Evolutionary conservation across 139 green algal species (phyloP), one percentile per base, ranked within the genome.

Genomic region (Chlorella vulgaris): DNA sequence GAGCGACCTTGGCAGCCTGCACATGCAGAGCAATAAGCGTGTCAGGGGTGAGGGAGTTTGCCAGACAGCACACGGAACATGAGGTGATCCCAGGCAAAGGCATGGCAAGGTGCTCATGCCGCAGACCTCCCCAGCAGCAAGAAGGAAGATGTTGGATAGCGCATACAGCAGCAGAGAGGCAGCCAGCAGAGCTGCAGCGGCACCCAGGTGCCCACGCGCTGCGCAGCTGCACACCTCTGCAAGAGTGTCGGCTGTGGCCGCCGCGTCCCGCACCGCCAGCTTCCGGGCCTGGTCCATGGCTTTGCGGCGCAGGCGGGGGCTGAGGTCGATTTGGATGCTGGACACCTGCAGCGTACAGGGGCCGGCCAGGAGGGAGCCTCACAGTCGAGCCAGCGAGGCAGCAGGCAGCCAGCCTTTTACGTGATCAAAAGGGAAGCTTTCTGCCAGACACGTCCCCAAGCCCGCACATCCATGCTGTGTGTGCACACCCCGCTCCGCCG

Each of bases 291-390:
- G 21, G 73, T 79, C 40, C 47, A 60, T 69, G 53, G 73, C 73
- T 6, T 38, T 28, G 53, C 35, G 35, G 21, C 53, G 53, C 35
- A 79, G 73, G 33, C 42, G 19, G 35, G 73, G 73, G 53, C 29
- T 51, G 24, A 79, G 73, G n/a, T 79, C 73, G 33, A 67, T 79
- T 8, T 50, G n/a, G 18, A 79, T 63, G 50, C 62, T 63, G 53
- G 51, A 69, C 35, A 79, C 73, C 73, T 79, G 73, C 36, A 31
- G 69, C 8, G 6, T 10, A 26, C 19, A 40, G 50, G 31, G 36
- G n/a, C n/a, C n/a, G n/a, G n/a, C n/a, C n/a, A n/a, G n/a, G n/a
- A n/a, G n/a, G n/a, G n/a, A n/a, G n/a, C n/a, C n/a, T n/a, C n/a
- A n/a, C n/a, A n/a, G n/a, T n/a, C n/a, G n/a, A n/a, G n/a, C n/a